Base-by-base conservation (phyloP, 495 filamentous ascomycete genomes). In the Penicillium cosmopolitanum region DNA sequence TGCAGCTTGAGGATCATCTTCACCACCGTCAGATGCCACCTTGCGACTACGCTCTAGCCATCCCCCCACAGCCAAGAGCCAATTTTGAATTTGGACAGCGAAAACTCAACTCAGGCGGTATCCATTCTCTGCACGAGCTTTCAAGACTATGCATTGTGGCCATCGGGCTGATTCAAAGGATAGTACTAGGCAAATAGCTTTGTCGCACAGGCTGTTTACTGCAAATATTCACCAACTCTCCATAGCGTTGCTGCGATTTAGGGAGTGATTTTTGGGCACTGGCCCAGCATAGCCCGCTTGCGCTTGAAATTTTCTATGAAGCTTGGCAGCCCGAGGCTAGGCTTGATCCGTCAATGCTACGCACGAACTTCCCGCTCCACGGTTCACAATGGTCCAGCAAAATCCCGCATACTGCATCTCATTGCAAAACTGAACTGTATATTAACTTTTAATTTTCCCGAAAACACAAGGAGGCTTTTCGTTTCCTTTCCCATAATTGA, bases 341-440 rank as follows among this genome's bases (percentile, higher is more conserved):
- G 35, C 35, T 38, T 38, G 7, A 38, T 51, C 23, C 47, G 47
- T 25, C 21, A 9, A 51, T 51, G 21, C 23, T 25, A 57, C 38
- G 44, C 55, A 28, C 23, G 42, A 50, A 33, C 23, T 65, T 44
- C 62, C 58, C 42, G 16, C 42, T 44, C n/a, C 16, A 5, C 1
- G 13, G 18, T 10, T 44, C 18, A 8, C 5, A 34, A 55, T 55
- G 53, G 53, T 21, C 16, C 53, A 47, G 38, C 10, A 46, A 55
- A 55, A 55, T 55, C 53, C 53, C 53, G 53, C 53, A 46, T 46
- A 46, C 25, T 46, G 25, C 12, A 34, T 5, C 1, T 18, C 6
- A 31, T 4, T 47, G 46, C n/a, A 55, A 13, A 1, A 44, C 1
- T 44, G 3, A 44, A 44, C 5, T 1, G 42, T 44, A 44, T 21